These are phyloP conservation scores for Tetrahymena borealis DNA, from an alignment of 73 alveolate genomes.

Conservation along the genomic window DNA sequence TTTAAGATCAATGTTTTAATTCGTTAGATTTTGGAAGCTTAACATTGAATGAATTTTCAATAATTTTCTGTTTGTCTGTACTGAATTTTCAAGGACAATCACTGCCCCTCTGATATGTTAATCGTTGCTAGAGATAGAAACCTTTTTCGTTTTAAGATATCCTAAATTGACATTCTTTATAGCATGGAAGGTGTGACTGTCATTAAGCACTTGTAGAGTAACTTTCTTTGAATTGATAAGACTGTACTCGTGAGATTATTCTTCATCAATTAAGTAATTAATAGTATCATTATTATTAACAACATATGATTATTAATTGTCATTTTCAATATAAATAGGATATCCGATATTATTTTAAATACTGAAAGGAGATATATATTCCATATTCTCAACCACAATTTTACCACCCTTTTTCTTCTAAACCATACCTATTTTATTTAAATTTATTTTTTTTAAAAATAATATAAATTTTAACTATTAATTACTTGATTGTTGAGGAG, in stretches of 20 bases:
- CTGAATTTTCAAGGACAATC: neutral
- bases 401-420: neutral
- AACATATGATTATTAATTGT: neutral
- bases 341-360: neutral
- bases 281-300: neutral
- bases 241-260: neutral
- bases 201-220: neutral
- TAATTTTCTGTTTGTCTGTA: neutral
- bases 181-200: neutral
- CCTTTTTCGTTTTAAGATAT: neutral
- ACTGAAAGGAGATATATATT: neutral
- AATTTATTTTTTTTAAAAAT: neutral
- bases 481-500: neutral
- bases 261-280: neutral
- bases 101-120: neutral
- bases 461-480: neutral
- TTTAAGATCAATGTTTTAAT: neutral
- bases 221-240: neutral
- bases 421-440: neutral
- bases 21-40: neutral
- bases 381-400: neutral
- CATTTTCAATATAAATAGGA: neutral
- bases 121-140: neutral
- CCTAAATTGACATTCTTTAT: neutral
- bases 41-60: neutral